Evolutionary conservation across 805 yeast genomes (phyloP), one percentile per base, ranked within the genome.

Genomic region (Yarrowia sp.): DNA sequence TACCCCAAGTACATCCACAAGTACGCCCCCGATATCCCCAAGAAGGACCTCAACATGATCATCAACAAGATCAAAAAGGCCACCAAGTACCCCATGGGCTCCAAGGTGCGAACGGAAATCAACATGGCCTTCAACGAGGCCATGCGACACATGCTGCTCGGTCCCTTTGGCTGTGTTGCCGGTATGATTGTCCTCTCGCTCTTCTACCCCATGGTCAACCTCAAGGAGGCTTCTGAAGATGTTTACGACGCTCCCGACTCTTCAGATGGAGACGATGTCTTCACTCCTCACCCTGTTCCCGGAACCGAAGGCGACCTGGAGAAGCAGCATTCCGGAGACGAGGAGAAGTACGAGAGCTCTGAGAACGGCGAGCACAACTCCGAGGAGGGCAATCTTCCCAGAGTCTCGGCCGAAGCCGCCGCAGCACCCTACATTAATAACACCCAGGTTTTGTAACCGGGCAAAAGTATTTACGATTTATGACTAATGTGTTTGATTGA

Each of bases 21-120:
- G 52, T 59, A 59, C 42, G 65, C 65, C 4, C 52, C 65, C 16
- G 65, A 59, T 12, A 59, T 59, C 42, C 65, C 65, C 35, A 15
- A 14, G 12, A 45, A 59, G 35, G 65, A 59, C 8, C 65, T 59
- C 42, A 16, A 59, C 35, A 59, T 59, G 65, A 59, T 59, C 52
- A 59, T 59, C 52, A 59, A 59, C 65, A 59, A 59, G 52, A 59
- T 59, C 65, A 59, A 59, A 11, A 59, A 43, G 42, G 65, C 65
- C 19, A 59, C 65, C n/a, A 59, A 59, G 42, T 59, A 59, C 65
- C 65, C 65, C 42, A 45, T 59, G 65, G 65, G 65, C 32, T 43
- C 52, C 32, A 43, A 59, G 65, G 65, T 59, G 16, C 50, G 65
- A 43, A 59, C 65, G 5, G 65, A 59, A 5, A 59, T 59, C 52